Evolutionary conservation across 148 eudicot species (phyloP), one percentile per base, ranked within the genome.

Genomic region (Amaranthus palmeri): DNA sequence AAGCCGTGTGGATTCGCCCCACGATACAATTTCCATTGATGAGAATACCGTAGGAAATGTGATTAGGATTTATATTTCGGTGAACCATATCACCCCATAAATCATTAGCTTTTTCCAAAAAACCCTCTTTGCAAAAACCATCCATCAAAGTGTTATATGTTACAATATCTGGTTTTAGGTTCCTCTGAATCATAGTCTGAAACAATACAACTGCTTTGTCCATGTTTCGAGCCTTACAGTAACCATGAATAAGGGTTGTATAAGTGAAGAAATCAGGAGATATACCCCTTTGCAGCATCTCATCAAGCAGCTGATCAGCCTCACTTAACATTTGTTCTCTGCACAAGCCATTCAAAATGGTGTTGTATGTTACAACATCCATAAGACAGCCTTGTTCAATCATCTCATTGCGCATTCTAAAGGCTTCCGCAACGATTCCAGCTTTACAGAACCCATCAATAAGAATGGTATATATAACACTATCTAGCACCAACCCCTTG

Each of bases 321-420:
- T 89, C 97, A 71, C 53, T 46, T 4, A 91, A 82, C 89, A 80
- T 85, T 65, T 80, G 86, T 67, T 76, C 78, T 73, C 80, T 85
- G 79, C 97, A 92, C 73, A 92, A 65, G 14, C 97, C 97, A 70
- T 90, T 84, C 73, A 92, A 81, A 68, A 92, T 77, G 9, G 91
- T 86, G 83, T 92, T 92, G 81, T 88, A 92, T 25, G 96, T 85
- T 61, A 92, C 85, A 63, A 88, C 87, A 75, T 92, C 97, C 96
- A 92, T 81, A 46, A 63, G 41, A 69, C 92, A 86, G 50, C 97
- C 91, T 10, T 78, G 81, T 72, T 83, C 81, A 71, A 88, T 42
- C 97, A 90, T 92, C 84, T 92, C 91, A 88, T 88, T 89, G 45
- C 89, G 80, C 64, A 90, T 76, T 80, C 76, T 89, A 74, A 90